Evolutionary conservation across 2,329 filamentous ascomycete species (phyloP).

Genomic region (Ceratocystis cubensis): DNA sequence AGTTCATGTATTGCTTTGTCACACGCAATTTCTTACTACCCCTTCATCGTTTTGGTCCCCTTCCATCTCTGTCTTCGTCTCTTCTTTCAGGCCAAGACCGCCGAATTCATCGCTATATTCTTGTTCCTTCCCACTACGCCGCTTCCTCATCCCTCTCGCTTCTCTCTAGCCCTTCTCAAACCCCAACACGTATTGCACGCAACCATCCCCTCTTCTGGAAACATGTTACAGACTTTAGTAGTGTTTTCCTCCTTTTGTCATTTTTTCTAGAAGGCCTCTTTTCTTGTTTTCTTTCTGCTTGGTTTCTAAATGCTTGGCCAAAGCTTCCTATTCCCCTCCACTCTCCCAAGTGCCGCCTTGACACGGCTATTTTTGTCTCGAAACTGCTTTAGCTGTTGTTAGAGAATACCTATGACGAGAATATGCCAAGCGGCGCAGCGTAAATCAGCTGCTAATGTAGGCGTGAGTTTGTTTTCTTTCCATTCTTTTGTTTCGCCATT

Average conservation of each 20-base stretch:
- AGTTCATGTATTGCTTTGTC: too few relatives aligned
- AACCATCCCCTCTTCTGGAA: neutral
- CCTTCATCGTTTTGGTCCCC: too few relatives aligned
- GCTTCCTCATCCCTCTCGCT: too few relatives aligned
- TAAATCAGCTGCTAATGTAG: neutral
- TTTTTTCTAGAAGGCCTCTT: too few relatives aligned
- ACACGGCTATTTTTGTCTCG: neutral
- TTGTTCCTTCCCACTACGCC: too few relatives aligned
- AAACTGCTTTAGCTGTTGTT: neutral
- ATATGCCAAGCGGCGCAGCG: neutral
- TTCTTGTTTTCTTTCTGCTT: neutral
- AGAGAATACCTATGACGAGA: neutral
- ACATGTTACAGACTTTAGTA: neutral
- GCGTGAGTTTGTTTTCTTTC: neutral
- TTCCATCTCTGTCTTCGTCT: too few relatives aligned
- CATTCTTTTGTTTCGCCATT: neutral
- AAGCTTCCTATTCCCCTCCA: neutral
- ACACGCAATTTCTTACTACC: too few relatives aligned
- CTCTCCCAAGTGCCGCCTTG: neutral
- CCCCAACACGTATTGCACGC: too few relatives aligned
- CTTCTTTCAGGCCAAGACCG: too few relatives aligned
- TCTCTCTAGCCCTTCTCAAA: too few relatives aligned
- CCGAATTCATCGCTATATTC: too few relatives aligned
- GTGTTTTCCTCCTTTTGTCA: too few relatives aligned
- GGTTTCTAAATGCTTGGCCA: neutral